phyloP scores from a whole-genome alignment of 116 monocot genomes.

The Thalassia testudinum region DNA sequence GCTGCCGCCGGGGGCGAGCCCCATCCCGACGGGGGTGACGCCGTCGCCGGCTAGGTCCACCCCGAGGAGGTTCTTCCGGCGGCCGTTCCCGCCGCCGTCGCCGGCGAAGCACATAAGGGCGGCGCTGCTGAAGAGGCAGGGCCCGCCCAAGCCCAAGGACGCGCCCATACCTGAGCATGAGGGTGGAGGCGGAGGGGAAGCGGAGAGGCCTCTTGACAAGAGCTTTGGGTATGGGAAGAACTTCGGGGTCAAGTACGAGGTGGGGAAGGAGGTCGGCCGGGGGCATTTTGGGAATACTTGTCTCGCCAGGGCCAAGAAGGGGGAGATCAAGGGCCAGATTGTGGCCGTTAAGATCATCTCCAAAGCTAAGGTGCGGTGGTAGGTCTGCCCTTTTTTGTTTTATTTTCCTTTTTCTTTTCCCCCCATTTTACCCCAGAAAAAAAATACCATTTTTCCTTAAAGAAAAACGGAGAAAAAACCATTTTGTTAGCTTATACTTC shows the following conservation, averaged over 20 bases:
- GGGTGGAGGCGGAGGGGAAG: constrained; percentile 15
- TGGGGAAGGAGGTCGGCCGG: constrained; percentile 90
- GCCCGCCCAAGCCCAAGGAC: constrained; percentile 33
- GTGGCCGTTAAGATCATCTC: constrained; percentile 97
- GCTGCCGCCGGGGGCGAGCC: constrained; percentile 3
- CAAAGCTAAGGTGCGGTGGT: constrained; percentile 74
- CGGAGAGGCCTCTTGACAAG: constrained; percentile 57
- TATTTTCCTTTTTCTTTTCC: neutral
- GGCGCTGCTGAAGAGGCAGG: constrained; percentile 46
- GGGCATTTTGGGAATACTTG: constrained; percentile 98
- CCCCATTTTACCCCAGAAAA: too few species aligned
- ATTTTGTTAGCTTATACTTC: too few species aligned
- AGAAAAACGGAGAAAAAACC: too few species aligned
- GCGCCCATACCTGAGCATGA: constrained; percentile 47
- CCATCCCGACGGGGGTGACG: constrained; percentile 34
- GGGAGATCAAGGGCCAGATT: constrained; percentile 61
- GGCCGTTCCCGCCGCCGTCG: constrained; percentile 78
- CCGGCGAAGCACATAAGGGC: constrained; percentile 93
- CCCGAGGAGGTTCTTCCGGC: constrained; percentile 62
- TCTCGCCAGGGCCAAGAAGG: constrained; percentile 64
- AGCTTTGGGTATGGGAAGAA: constrained; percentile 79
- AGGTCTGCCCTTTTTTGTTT: neutral
- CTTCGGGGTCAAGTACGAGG: constrained; percentile 80
- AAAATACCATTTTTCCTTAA: too few species aligned
- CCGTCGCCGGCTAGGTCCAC: constrained; percentile 75